Conservation (phyloP, 1,284 basidiomycete genomes). For the Sporisorium reilianum region DNA sequence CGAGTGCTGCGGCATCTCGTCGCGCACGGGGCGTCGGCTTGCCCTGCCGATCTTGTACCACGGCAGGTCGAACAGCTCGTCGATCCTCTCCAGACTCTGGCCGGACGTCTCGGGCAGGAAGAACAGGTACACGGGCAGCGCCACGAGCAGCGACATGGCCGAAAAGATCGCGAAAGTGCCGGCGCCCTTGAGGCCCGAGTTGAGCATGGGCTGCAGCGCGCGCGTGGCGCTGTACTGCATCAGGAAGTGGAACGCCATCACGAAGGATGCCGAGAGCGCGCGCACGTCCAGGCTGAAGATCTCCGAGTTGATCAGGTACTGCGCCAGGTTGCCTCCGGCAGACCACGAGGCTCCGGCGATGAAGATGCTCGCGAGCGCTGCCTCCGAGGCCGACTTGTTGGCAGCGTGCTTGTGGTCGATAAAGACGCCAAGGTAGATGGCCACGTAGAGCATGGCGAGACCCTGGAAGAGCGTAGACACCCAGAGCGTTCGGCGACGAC, state of each 20-base stretch:
- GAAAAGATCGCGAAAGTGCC: conserved; percentile 48
- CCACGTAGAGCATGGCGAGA: conserved; percentile 46
- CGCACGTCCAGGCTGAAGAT: conserved; percentile 50
- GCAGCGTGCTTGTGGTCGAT: conserved; percentile 36
- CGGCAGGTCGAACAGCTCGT: conserved; percentile 49
- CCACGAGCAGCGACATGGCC: conserved; percentile 31
- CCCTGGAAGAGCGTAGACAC: conserved; percentile 41
- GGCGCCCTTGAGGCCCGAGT: conserved; percentile 43
- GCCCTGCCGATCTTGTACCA: conserved; percentile 54
- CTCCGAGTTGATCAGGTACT: conserved; percentile 52
- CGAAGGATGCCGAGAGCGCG: conserved; percentile 43
- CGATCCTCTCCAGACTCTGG: conserved; percentile 50
- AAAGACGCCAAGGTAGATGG: conserved; percentile 47
- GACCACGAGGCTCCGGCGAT: conserved; percentile 48
- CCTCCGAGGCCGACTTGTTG: conserved; percentile 39
- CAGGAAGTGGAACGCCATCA: conserved; percentile 49
- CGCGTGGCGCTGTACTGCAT: conserved; percentile 49
- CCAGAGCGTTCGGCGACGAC: conserved; percentile 47
- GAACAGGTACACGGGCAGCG: conserved; percentile 46
- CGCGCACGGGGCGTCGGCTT: conserved; percentile 36
- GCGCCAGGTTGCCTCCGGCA: conserved; percentile 48
- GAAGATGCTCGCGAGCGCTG: conserved; percentile 43
- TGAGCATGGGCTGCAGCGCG: conserved; percentile 47
- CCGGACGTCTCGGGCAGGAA: conserved; percentile 51
- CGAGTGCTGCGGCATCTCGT: conserved; percentile 46